Percentiles rank a stretch among this genome's conserved stretches.
phyloP scores from a whole-genome alignment of 768 basidiomycete species.

The Erythrobasidium yunnanense region DNA sequence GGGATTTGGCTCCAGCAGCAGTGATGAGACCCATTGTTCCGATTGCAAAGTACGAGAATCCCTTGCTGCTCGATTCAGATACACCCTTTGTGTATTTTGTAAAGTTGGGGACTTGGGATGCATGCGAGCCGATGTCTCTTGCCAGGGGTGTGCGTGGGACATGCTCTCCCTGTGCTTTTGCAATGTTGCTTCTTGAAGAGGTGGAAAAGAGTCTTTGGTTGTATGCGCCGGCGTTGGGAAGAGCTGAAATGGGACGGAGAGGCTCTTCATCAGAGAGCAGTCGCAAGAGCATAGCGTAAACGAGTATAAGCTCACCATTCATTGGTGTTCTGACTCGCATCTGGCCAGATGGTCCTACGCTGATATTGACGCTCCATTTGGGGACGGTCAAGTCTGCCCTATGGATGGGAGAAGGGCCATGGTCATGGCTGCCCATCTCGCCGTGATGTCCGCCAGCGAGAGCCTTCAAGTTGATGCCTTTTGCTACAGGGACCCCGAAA shows the following conservation, averaged over 20 bases:
- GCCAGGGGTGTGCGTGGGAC: slow-evolving; percentile 8
- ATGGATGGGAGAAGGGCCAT: neutral
- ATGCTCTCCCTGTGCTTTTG: slow-evolving; percentile 9
- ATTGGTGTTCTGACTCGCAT: neutral
- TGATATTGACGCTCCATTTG: slow-evolving; percentile 11
- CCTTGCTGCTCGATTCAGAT: slow-evolving; percentile 46
- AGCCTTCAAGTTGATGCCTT: slow-evolving; percentile 11
- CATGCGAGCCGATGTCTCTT: slow-evolving; percentile 28
- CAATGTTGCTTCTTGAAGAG: neutral
- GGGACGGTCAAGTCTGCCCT: slow-evolving; percentile 13
- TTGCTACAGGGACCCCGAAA: slow-evolving; percentile 3
- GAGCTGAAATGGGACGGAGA: neutral
- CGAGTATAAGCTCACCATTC: slow-evolving; percentile 4
- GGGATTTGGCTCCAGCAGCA: slow-evolving; percentile 86
- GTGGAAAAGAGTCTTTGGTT: slow-evolving; percentile 27
- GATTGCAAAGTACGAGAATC: slow-evolving; percentile 46
- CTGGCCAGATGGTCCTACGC: neutral
- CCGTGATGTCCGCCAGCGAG: neutral
- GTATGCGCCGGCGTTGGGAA: slow-evolving; percentile 1
- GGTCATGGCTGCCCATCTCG: too few relatives aligned
- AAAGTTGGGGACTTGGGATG: slow-evolving; percentile 77
- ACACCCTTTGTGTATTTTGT: slow-evolving; percentile 60
- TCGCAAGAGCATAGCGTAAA: neutral
- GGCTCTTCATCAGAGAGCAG: neutral
- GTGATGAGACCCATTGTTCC: slow-evolving; percentile 75